Evolutionary conservation across 208 protist genomes (phyloP).

Genomic region (Naegleria gruberi): DNA sequence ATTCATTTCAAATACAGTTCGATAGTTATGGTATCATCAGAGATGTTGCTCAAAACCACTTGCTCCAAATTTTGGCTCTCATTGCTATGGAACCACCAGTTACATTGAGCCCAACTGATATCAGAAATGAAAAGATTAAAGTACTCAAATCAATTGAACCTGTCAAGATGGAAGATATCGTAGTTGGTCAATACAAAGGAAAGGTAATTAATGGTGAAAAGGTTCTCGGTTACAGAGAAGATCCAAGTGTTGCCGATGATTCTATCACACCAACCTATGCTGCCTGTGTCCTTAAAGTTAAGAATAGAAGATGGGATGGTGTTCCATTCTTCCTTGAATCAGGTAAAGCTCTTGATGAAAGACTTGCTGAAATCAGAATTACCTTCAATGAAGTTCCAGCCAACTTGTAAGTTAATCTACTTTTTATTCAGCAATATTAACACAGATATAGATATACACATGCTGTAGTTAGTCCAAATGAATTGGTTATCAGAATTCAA

Average conservation of each 20-base stretch:
- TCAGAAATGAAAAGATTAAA: conserved; percentile 79
- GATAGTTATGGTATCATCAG: conserved; percentile 45
- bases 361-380: background rate
- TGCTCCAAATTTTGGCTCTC: conserved; percentile 72
- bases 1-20: no score
- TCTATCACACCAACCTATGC: conserved; percentile 74
- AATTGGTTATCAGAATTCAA: conserved; percentile 79
- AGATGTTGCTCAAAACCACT: conserved; percentile 46
- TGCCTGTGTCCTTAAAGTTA: conserved; percentile 61
- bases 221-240: conserved; percentile 65
- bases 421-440: no score
- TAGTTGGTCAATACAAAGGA: conserved; percentile 81
- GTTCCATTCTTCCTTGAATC: conserved; percentile 82
- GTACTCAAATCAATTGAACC: conserved; percentile 60
- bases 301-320: conserved; percentile 81
- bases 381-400: conserved; percentile 9
- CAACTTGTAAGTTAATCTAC: background rate
- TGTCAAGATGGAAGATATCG: conserved; percentile 57
- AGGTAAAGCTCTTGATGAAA: conserved; percentile 53
- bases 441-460: background rate
- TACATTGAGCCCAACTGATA: conserved; percentile 60
- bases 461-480: conserved; percentile 41
- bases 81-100: conserved; percentile 79
- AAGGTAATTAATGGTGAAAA: conserved; percentile 58
- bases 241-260: conserved; percentile 59